Percentiles rank a stretch among this genome's conserved stretches.
Evolutionary conservation across 2,329 filamentous ascomycete species (phyloP).

Genomic region (Cordyceps militaris): DNA sequence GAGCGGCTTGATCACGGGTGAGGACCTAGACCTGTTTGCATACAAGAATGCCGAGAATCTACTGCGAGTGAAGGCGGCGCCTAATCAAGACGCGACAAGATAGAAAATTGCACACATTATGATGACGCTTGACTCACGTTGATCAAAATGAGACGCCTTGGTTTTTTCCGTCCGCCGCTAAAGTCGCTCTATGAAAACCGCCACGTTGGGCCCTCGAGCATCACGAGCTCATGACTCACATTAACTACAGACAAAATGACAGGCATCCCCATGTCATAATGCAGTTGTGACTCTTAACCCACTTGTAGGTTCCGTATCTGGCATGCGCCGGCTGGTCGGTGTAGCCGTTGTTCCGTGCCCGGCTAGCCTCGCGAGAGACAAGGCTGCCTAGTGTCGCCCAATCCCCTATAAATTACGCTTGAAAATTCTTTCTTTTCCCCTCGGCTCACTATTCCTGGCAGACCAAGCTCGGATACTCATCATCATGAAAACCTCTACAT

Average conservation of each 20-base stretch:
- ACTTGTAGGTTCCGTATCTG: no score
- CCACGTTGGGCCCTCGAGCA: no score
- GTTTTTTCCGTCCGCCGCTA: no score
- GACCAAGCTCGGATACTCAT: background rate
- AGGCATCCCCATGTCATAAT: background rate
- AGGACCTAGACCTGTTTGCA: slow-evolving; percentile 42
- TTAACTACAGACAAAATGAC: no score
- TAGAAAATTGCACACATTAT: no score
- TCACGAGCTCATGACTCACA: no score
- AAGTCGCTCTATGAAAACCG: no score
- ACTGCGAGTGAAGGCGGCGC: slow-evolving; percentile 26
- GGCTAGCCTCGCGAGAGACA: background rate
- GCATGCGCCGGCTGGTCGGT: background rate
- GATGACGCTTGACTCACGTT: no score
- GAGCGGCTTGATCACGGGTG: slow-evolving; percentile 41
- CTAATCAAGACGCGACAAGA: slow-evolving; percentile 44
- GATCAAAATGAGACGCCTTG: no score
- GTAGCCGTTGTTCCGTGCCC: background rate
- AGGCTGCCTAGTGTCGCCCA: background rate
- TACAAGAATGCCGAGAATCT: slow-evolving; percentile 45
- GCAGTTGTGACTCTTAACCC: no score
- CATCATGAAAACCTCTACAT: background rate
- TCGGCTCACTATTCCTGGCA: background rate
- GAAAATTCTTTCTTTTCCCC: background rate
- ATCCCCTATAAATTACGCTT: background rate